Percentiles rank a stretch among this genome's conserved stretches.
phyloP scores from a whole-genome alignment of 2,329 filamentous ascomycete genomes.

The Alternaria brassicicola region DNA sequence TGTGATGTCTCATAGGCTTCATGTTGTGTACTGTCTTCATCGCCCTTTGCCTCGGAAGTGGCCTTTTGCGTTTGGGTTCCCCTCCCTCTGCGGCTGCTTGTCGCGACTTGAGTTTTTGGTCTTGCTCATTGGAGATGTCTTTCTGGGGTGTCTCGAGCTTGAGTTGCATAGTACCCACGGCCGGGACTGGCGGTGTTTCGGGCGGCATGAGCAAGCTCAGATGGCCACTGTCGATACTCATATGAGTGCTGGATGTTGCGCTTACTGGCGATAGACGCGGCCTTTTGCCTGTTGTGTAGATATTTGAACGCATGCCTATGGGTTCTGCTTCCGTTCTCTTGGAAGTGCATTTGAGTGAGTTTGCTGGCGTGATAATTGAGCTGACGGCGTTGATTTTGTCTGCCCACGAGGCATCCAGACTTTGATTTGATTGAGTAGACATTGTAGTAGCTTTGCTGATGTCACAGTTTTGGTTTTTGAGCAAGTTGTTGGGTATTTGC shows the following conservation, averaged over 20 bases:
- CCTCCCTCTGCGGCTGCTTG: conserved; percentile 25
- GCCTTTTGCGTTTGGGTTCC: conserved; percentile 23
- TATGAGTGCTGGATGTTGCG: background rate
- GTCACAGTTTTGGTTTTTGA: background rate
- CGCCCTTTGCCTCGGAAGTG: conserved; percentile 19
- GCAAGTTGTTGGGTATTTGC: background rate
- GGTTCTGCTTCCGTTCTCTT: background rate
- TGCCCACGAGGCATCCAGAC: background rate
- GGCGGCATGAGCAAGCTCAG: conserved; percentile 13
- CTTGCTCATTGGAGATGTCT: conserved; percentile 8
- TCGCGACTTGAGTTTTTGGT: conserved; percentile 17
- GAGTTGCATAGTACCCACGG: conserved; percentile 12
- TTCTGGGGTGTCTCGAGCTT: conserved; percentile 23
- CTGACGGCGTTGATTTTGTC: background rate
- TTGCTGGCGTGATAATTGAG: background rate
- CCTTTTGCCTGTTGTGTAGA: background rate
- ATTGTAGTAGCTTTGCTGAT: background rate
- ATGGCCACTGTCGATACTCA: background rate
- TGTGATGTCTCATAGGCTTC: conserved; percentile 37
- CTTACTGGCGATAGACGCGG: background rate
- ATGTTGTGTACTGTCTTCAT: conserved; percentile 26
- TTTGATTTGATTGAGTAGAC: background rate
- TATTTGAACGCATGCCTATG: background rate
- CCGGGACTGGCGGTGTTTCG: background rate
- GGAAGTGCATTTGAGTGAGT: conserved; percentile 10